Base-by-base conservation (phyloP, 768 basidiomycete species). In the Rhizopogon rudus region DNA sequence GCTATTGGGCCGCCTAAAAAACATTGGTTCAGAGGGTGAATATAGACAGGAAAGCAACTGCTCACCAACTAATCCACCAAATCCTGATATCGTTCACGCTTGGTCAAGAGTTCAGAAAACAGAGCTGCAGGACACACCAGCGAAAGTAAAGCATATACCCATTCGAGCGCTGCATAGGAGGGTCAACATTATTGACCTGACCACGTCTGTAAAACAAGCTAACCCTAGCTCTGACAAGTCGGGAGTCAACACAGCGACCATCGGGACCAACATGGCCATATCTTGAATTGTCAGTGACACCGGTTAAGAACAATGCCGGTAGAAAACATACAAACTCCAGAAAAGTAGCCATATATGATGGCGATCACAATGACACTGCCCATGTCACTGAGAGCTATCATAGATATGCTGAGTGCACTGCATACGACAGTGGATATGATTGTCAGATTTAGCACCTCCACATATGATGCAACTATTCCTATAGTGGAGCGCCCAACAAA, bases 161-260 rank as follows among this genome's bases (percentile, higher is more conserved):
- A 84, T 61, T 12, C 80, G 61, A 29, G 61, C 60, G 6, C 68
- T 71, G 44, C 4, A 46, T 22, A 45, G 9, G 25, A 20, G 5
- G 12, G 33, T 22, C 13, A 6, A 12, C 22, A 22, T 57, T 14
- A 20, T 22, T 22, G 20, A 14, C 25, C 17, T 33, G 17, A 28
- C 20, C 17, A 33, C 1, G 9, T 12, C 8, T 20, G 13, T 17
- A 7, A 40, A 37, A 37, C 3, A 5, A 31, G 7, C 71, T n/a
- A 35, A 75, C 45, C 84, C 84, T 31, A 84, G 76, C 60, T 86
- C 84, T 2, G 72, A 66, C 51, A 77, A 74, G 28, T 74, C 71
- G 8, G 71, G 66, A 3, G 81, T 75, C n/a, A 81, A 61, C 3
- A 70, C 69, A 5, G 71, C 73, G 12, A 83, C 57, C 70, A 79